Base-by-base conservation (phyloP, 208 protist genomes). In the Eutreptiella sp. region DNA sequence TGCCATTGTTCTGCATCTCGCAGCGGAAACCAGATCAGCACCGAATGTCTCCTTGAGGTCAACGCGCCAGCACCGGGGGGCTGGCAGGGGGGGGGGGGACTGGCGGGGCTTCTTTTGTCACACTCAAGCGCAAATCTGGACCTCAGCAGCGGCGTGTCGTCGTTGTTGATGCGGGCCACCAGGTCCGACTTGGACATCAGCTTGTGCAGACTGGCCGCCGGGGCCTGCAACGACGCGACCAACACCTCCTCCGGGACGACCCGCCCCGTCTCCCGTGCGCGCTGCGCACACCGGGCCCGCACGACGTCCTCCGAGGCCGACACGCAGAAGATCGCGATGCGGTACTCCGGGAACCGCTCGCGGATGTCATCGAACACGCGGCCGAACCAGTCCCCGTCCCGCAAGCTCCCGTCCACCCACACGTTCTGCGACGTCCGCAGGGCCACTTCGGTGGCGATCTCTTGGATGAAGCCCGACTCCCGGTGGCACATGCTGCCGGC, bases 401-500 rank as follows among this genome's bases (percentile, higher is more conserved):
- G 53, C 21, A 70, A 45, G 26, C 27, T 43, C 38, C 64, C 64
- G 46, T 70, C 64, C 14, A 70, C 57, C 64, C 64, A 70, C 7
- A 70, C 33, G 55, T 70, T 11, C 55, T 58, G 36, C 23, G 38
- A 1, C 16, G 9, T 1, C 5, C 11, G 26, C 43, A 70, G 33
- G 4, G 64, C 53, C 7, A 29, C 45, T 46, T 63, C 53, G 29
- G 31, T 14, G 26, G 63, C 64, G 23, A 65, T 36, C 46, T 63
- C 64, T 11, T 53, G 33, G 28, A 36, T 23, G 45, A 53, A 57
- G 19, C 54, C 43, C 23, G n/a, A 46, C 31, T 45, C 50, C 11
- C 35, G 7, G 4, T 45, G 24, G 50, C 50, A 57, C 29, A 45
- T 36, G 19, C 19, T n/a, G 4, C 47, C 60, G 2, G 33, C 32